These are phyloP conservation scores for Botrytis pseudocinerea DNA, from an alignment of 2,329 filamentous ascomycete genomes.

Conservation along the genomic window DNA sequence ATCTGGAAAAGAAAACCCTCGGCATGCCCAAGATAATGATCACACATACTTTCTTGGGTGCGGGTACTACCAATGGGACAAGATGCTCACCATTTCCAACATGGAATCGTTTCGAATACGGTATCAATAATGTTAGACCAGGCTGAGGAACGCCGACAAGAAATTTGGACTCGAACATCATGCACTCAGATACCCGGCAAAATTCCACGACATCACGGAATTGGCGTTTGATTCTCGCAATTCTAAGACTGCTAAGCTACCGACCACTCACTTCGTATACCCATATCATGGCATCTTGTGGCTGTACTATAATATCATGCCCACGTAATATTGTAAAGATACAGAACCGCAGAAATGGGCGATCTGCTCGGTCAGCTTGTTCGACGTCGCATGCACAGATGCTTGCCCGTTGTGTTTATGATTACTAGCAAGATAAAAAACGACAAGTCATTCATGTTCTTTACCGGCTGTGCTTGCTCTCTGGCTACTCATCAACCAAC, in stretches of 20 bases:
- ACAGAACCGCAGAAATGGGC: constrained; percentile 17
- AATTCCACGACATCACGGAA: constrained; percentile 29
- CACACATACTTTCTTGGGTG: constrained; percentile 16
- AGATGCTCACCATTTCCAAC: constrained; percentile 12
- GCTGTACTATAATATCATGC: constrained; percentile 26
- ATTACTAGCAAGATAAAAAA: constrained; percentile 22
- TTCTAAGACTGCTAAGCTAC: constrained; percentile 26
- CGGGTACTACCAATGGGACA: constrained; percentile 15
- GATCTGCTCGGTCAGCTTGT: constrained; percentile 30
- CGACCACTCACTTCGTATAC: constrained; percentile 13
- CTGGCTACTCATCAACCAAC: constrained; percentile 25
- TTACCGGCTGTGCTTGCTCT: constrained; percentile 27
- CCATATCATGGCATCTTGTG: constrained; percentile 30
- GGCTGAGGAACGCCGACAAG: constrained; percentile 22
- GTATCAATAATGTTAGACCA: constrained; percentile 17
- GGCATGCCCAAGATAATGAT: constrained; percentile 18
- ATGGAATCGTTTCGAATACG: constrained; percentile 20
- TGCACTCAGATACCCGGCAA: constrained; percentile 33
- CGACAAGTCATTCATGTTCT: constrained; percentile 25
- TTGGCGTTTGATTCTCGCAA: constrained; percentile 13
- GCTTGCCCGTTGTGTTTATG: constrained; percentile 24
- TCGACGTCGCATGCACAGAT: constrained; percentile 35
- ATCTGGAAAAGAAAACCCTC: not conserved
- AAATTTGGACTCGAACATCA: constrained; percentile 26
- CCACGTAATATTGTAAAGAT: constrained; percentile 26